phyloP scores from a whole-genome alignment of 1,139 yeast genomes.

The Yamadazyma dushanensis region DNA sequence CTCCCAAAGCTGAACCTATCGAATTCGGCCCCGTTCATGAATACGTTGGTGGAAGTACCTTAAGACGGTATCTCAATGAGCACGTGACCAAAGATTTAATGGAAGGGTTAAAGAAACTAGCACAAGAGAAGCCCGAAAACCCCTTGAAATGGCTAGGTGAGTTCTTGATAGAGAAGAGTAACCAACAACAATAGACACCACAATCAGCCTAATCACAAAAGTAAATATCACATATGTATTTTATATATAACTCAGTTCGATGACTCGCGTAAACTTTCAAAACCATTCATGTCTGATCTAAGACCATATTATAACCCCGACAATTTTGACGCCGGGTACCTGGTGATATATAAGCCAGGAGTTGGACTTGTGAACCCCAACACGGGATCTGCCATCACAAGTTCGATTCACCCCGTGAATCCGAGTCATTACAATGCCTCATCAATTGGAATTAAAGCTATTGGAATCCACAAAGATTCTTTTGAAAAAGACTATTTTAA shows the following conservation, averaged over 20 bases:
- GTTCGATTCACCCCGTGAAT: slow-evolving; percentile 17
- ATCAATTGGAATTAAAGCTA: slow-evolving; percentile 16
- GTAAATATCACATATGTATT: not conserved
- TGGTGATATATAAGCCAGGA: slow-evolving; percentile 61
- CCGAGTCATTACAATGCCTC: slow-evolving; percentile 17
- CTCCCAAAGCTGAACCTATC: not conserved
- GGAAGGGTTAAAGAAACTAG: slow-evolving; percentile 66
- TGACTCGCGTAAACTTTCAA: not conserved
- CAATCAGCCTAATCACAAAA: not conserved
- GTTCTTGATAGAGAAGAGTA: slow-evolving; percentile 55
- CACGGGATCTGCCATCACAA: slow-evolving; percentile 34
- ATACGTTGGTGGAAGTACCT: slow-evolving; percentile 77
- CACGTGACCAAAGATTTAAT: slow-evolving; percentile 67
- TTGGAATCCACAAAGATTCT: slow-evolving; percentile 5
- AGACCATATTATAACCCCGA: slow-evolving; percentile 78
- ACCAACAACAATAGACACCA: slow-evolving; percentile 12
- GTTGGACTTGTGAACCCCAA: slow-evolving; percentile 53
- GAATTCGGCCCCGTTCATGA: slow-evolving; percentile 36
- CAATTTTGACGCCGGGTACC: slow-evolving; percentile 66
- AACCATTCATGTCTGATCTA: slow-evolving; percentile 20
- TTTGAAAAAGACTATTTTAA: slow-evolving; percentile 50
- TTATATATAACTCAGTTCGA: too few relatives aligned
- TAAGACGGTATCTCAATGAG: slow-evolving; percentile 74
- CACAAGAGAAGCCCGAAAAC: slow-evolving; percentile 59
- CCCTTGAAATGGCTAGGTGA: slow-evolving; percentile 75